phyloP scores from a whole-genome alignment of 1,284 basidiomycete species.

The Vanrija humicola region DNA sequence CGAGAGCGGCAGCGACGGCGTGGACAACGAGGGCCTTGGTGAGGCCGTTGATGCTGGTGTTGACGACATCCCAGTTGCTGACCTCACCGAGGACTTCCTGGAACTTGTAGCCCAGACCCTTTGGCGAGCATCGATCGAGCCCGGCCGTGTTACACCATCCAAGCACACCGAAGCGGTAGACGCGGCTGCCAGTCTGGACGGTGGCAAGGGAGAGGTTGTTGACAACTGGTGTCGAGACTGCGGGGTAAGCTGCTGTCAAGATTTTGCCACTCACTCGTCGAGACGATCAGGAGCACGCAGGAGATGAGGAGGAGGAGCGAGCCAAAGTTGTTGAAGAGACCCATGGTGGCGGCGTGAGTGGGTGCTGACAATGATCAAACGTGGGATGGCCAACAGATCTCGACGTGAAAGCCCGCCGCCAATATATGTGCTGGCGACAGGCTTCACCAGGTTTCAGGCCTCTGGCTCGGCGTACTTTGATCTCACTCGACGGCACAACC shows the following conservation, averaged over 20 bases:
- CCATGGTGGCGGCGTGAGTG: too few species aligned
- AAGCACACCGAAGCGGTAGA: slow-evolving; percentile 35
- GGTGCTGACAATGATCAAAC: too few species aligned
- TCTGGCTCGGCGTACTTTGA: too few species aligned
- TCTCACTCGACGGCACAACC: too few species aligned
- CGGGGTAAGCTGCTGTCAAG: background rate
- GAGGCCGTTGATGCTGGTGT: slow-evolving; percentile 17
- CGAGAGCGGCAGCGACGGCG: slow-evolving; percentile 39
- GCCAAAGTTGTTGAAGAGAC: too few species aligned
- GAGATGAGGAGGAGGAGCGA: background rate
- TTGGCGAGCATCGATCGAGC: slow-evolving; percentile 19
- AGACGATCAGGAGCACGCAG: slow-evolving; percentile 28
- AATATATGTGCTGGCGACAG: too few species aligned
- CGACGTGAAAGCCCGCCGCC: too few species aligned
- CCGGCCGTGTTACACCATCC: slow-evolving; percentile 33
- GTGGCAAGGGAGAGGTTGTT: slow-evolving; percentile 34
- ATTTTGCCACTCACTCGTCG: slow-evolving; percentile 20
- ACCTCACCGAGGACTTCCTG: slow-evolving; percentile 17
- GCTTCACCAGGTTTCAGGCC: too few species aligned
- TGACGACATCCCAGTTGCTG: slow-evolving; percentile 13
- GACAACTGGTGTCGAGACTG: slow-evolving; percentile 39
- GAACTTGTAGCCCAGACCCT: slow-evolving; percentile 29
- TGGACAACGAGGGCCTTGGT: slow-evolving; percentile 44
- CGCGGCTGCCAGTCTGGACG: slow-evolving; percentile 13
- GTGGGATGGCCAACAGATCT: too few species aligned